A percentile compares a stretch with the other conserved stretches of the same genome.
These are phyloP conservation scores for Gloeopeniophorella convolvens DNA, from an alignment of 768 basidiomycete species.

Conservation along the genomic window DNA sequence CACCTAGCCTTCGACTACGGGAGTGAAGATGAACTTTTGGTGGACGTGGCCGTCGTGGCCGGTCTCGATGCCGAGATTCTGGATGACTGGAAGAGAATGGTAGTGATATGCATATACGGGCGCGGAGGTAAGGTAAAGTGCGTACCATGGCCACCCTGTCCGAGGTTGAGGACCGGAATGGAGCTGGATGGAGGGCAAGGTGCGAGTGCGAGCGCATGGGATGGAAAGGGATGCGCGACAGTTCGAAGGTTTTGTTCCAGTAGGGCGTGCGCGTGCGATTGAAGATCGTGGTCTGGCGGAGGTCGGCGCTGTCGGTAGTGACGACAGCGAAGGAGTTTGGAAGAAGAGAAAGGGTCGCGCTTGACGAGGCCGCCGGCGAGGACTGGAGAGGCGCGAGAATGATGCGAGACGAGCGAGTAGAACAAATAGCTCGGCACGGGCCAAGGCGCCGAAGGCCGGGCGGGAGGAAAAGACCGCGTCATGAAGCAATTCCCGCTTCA, in stretches of 20 bases:
- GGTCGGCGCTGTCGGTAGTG: conserved; percentile 74
- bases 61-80: no score
- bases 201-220: neutral
- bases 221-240: conserved; percentile 37
- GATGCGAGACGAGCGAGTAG: neutral
- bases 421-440: no score
- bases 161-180: conserved; percentile 45
- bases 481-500: no score
- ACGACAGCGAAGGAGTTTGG: conserved; percentile 87
- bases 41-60: no score
- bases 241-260: conserved; percentile 85
- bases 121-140: neutral
- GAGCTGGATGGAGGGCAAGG: conserved; percentile 35
- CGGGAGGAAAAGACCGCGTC: no score
- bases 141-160: conserved; percentile 27
- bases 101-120: no score
- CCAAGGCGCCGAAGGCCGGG: no score
- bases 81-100: neutral
- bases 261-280: conserved; percentile 62
- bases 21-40: no score
- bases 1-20: no score
- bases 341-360: conserved; percentile 71
- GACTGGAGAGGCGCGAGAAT: conserved; percentile 36
- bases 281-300: conserved; percentile 66
- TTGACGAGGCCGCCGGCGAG: conserved; percentile 68